A percentile compares a stretch with the other conserved stretches of the same genome.
These are phyloP conservation scores for Calvatia gigantea DNA, from an alignment of 768 basidiomycete genomes.

Conservation along the genomic window DNA sequence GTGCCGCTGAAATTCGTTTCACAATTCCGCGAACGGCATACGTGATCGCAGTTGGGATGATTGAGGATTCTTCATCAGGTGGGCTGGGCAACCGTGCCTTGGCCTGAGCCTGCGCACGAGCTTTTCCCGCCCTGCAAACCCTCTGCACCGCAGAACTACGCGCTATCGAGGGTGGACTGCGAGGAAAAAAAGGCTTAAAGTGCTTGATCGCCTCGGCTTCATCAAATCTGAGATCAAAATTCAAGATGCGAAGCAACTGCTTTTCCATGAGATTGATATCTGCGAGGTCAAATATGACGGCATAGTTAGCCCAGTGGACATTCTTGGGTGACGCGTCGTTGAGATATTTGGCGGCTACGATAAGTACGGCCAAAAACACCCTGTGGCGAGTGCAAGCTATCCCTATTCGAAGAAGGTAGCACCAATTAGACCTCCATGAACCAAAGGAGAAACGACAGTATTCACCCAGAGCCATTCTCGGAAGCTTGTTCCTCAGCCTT, in stretches of 20 bases:
- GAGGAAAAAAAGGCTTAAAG: constrained; percentile 67
- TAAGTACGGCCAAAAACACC: constrained; percentile 93
- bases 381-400: constrained; percentile 93
- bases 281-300: constrained; percentile 64
- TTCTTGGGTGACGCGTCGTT: constrained; percentile 98
- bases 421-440: not conserved
- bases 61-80: constrained; percentile 12
- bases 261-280: constrained; percentile 98
- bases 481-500: constrained; percentile 76
- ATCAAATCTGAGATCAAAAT: constrained; percentile 88
- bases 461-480: constrained; percentile 81
- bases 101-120: constrained; percentile 37
- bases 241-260: constrained; percentile 88
- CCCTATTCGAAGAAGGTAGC: constrained; percentile 33
- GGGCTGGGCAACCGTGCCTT: constrained; percentile 10
- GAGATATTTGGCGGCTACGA: constrained; percentile 94
- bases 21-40: constrained; percentile 59
- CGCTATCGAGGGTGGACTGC: constrained; percentile 27
- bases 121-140: constrained; percentile 48
- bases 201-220: constrained; percentile 73
- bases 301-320: constrained; percentile 85
- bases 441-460: constrained; percentile 19
- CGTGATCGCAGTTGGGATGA: constrained; percentile 28
- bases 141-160: constrained; percentile 50
- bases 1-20: constrained; percentile 49